Evolutionary conservation across 495 filamentous ascomycete genomes (phyloP), one percentile per base, ranked within the genome.

Genomic region (Aspergillus saccharolyticus): DNA sequence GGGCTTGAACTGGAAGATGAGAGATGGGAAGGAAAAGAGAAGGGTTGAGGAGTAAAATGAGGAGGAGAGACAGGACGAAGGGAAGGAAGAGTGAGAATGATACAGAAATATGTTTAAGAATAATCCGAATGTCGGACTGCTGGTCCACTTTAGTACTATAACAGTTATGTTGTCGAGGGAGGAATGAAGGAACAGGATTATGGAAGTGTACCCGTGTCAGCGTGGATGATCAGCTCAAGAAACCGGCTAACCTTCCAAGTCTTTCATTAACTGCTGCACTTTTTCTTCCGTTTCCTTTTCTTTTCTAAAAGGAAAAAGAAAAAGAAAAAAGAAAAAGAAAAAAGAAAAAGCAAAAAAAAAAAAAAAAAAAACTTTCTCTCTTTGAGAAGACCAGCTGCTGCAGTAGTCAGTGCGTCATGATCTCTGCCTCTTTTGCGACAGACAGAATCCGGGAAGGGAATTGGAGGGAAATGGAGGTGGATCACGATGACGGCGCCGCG

Each of bases 191-290:
- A n/a, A 39, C 10, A 39, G 33, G 33, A 2, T 39, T 2, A 2
- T 39, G 33, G 10, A 39, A 52, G 25, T 33, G 39, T 33, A 42
- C 7, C 33, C 33, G 33, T 39, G 33, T 12, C 25, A 28, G 25
- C 9, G 25, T 28, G 25, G 9, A 39, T 8, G 33, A 39, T 54
- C 60, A 60, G 33, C 19, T 47, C 51, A 46, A 52, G 53, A 33
- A 54, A 52, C 59, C 63, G 63, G 63, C 57, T 58, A 62, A 65
- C 63, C 63, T 65, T 65, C 63, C 63, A 65, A 50, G n/a, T n/a
- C n/a, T n/a, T n/a, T n/a, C n/a, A n/a, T n/a, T n/a, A n/a, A n/a
- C n/a, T n/a, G n/a, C n/a, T n/a, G n/a, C n/a, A n/a, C n/a, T 58
- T 58, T 64, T 56, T 55, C 58, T 45, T 20, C 50, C 21, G 25